Evolutionary conservation across 495 filamentous ascomycete species (phyloP).

Genomic region (Penicillium riverlandense): DNA sequence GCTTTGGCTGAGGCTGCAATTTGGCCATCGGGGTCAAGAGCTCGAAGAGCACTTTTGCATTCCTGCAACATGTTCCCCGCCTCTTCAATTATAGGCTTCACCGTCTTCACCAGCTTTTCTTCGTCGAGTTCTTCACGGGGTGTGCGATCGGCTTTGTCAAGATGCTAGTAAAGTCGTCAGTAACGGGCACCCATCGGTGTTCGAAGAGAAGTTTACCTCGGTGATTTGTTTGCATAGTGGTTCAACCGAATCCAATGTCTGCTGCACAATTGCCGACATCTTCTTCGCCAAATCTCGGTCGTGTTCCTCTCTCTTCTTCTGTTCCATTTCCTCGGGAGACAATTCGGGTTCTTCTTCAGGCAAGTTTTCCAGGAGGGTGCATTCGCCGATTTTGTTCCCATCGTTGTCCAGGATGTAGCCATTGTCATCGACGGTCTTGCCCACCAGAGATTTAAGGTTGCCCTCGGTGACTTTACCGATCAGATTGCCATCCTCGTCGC

Average conservation of each 20-base stretch:
- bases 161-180: constrained; percentile 42
- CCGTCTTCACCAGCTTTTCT: constrained; percentile 75
- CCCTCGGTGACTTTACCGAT: constrained; percentile 75
- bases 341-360: constrained; percentile 32
- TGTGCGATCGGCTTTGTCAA: constrained; percentile 74
- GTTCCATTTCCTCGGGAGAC: constrained; percentile 43
- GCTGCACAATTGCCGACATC: constrained; percentile 66
- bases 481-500: constrained; percentile 72
- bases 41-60: constrained; percentile 86
- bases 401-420: constrained; percentile 79
- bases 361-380: constrained; percentile 71
- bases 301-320: constrained; percentile 46
- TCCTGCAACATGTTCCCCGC: constrained; percentile 74
- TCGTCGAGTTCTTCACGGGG: constrained; percentile 90
- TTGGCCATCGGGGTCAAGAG: constrained; percentile 80
- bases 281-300: constrained; percentile 71
- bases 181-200: constrained; percentile 5
- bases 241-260: constrained; percentile 74
- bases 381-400: constrained; percentile 73
- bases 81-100: constrained; percentile 83
- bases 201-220: constrained; percentile 44
- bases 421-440: constrained; percentile 79
- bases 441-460: constrained; percentile 59
- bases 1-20: constrained; percentile 83
- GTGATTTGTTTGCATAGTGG: constrained; percentile 85